These are phyloP conservation scores for Lactarius hengduanensis DNA, from an alignment of 768 basidiomycete species.

Conservation along the genomic window DNA sequence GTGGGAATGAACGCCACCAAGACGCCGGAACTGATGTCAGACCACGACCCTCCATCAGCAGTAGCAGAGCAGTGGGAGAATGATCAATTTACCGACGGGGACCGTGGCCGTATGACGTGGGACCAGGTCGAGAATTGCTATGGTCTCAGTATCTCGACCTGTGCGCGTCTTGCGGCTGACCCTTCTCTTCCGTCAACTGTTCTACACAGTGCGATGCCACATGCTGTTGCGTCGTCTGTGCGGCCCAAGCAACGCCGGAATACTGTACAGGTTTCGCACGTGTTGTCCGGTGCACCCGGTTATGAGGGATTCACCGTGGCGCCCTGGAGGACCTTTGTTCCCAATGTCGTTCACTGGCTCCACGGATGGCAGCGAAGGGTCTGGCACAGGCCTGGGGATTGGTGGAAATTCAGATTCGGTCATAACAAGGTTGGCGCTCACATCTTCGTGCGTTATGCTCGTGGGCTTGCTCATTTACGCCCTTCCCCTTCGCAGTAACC, in stretches of 20 bases:
- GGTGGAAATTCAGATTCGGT: conserved; percentile 19
- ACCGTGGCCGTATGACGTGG: conserved; percentile 13
- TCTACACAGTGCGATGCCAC: conserved; percentile 22
- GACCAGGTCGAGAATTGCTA: conserved; percentile 22
- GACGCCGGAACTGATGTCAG: neutral
- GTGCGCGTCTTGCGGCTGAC: conserved; percentile 22
- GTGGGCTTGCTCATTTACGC: conserved; percentile 22
- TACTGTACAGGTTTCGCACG: conserved; percentile 28
- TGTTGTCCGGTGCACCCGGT: conserved; percentile 29
- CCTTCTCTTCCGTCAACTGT: conserved; percentile 23
- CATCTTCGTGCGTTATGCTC: conserved; percentile 7
- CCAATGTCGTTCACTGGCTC: conserved; percentile 28
- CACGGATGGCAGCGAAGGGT: conserved; percentile 10
- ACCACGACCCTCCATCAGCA: conserved; percentile 3
- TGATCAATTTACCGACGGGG: conserved; percentile 8
- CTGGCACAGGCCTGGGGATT: conserved; percentile 16
- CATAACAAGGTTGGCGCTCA: conserved; percentile 20
- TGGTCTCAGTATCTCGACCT: conserved; percentile 29
- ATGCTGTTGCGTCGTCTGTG: conserved; percentile 21
- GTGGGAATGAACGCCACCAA: conserved; percentile 17
- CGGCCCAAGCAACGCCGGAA: conserved; percentile 24
- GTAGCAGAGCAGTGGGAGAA: conserved; percentile 22
- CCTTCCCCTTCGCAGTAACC: conserved; percentile 17
- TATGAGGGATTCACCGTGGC: conserved; percentile 29
- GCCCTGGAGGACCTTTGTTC: conserved; percentile 29